Percentiles rank a stretch among this genome's conserved stretches.
Conservation (phyloP, 495 filamentous ascomycete species). For the Penicillium pulvis region DNA sequence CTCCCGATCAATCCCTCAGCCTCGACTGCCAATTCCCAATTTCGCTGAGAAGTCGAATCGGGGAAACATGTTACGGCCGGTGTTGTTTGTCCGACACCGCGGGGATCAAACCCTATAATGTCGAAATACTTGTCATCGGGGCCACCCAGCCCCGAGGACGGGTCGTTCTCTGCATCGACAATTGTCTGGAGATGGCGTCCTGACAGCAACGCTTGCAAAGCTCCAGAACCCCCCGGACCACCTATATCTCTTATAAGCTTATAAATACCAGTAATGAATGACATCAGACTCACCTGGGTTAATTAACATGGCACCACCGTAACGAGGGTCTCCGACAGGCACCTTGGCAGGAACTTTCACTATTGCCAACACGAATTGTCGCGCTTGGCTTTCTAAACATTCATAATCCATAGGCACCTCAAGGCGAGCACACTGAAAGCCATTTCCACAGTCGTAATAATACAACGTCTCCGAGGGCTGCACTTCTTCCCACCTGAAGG, state of each 20-base stretch:
- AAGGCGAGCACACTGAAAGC: constrained; percentile 56
- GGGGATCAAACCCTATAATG: constrained; percentile 58
- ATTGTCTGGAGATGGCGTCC: constrained; percentile 45
- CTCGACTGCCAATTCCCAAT: constrained; percentile 43
- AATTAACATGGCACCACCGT: constrained; percentile 48
- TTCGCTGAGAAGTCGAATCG: constrained; percentile 35
- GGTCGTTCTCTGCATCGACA: constrained; percentile 40
- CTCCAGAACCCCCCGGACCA: constrained; percentile 55
- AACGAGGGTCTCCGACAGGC: constrained; percentile 44
- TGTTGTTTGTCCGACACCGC: constrained; percentile 53
- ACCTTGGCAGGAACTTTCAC: constrained; percentile 52
- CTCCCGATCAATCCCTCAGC: constrained; percentile 48
- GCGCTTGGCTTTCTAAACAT: constrained; percentile 34
- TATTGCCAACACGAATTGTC: constrained; percentile 52
- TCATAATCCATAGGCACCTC: constrained; percentile 61
- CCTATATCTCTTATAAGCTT: constrained; percentile 26
- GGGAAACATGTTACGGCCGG: constrained; percentile 54
- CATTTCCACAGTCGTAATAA: constrained; percentile 44
- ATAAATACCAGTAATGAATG: neutral
- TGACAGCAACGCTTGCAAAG: constrained; percentile 35
- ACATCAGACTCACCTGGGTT: constrained; percentile 43
- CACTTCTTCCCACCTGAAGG: constrained; percentile 36
- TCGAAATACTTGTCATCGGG: constrained; percentile 49
- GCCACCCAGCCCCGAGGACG: constrained; percentile 5
- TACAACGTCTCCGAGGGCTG: constrained; percentile 31